Evolutionary conservation across 148 eudicot species (phyloP), one percentile per base, ranked within the genome.

Genomic region (Rhododendron ferrugineum): DNA sequence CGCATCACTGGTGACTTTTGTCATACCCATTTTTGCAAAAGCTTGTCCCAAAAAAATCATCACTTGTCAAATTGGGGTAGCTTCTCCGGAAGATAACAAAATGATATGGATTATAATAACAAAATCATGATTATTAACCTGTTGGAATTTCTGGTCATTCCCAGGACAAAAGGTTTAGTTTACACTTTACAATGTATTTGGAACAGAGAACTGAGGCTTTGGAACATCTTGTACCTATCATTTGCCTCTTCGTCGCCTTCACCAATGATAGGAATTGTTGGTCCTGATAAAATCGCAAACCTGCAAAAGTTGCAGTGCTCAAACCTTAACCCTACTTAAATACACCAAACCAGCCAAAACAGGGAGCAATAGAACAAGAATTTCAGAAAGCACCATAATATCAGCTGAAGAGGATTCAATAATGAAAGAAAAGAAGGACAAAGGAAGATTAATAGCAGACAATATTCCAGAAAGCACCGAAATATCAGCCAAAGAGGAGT

Each of bases 251-350:
- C 94, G 80, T 94, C 88, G 81, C 96, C 99, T 92, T 96, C 99
- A 23, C 99, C 99, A 90, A 96, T 96, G 85, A 96, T 96, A 75
- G 99, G 99, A 87, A 96, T 95, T 56, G 99, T 95, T 72, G 99
- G 99, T 58, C 99, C 99, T 8, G 97, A 93, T 89, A 96, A 89
- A 84, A 96, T 85, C 82, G 97, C 97, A 91, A 92, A 95, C 93
- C 99, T 96, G 85, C 87, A 90, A 85, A 78, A 68, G 44, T 34
- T 56, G 76, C 22, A 82, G n/a, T 46, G 81, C 86, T 77, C 88
- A 88, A n/a, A 40, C 76, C 77, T 66, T 83, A 73, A 79, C 77
- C 84, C 26, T 85, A 46, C 60, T 81, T 36, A 10, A 44, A 82
- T 58, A 82, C 40, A 77, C 70, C 73, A 49, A 46, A 76, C 47